phyloP scores from a whole-genome alignment of 768 basidiomycete species.

The Nidularia sp. region DNA sequence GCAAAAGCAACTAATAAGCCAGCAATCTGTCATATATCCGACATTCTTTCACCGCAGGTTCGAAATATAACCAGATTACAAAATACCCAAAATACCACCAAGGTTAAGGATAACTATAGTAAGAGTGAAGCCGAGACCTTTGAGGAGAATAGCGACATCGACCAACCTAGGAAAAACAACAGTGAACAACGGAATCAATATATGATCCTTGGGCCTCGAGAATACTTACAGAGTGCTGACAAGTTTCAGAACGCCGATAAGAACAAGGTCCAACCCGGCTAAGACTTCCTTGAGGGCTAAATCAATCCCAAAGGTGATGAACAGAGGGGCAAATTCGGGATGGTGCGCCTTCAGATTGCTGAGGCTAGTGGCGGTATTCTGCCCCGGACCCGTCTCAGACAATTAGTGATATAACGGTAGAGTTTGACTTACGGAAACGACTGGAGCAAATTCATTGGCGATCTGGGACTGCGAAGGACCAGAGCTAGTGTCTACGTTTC shows the following conservation, averaged over 20 bases:
- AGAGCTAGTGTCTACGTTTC: neutral
- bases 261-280: conserved; percentile 5
- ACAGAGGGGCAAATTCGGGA: conserved; percentile 2
- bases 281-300: conserved; percentile 4
- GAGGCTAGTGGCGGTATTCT: conserved; percentile 1
- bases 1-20: too few relatives aligned
- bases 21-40: too few relatives aligned
- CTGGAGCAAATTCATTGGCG: too few relatives aligned
- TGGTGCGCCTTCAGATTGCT: conserved; percentile 7
- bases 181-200: neutral
- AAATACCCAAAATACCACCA: neutral
- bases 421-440: too few relatives aligned
- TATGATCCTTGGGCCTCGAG: neutral
- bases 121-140: neutral
- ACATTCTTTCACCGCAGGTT: too few relatives aligned
- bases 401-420: too few relatives aligned
- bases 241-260: conserved; percentile 1
- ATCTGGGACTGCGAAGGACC: neutral
- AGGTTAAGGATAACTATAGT: neutral
- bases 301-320: conserved; percentile 6
- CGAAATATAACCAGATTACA: neutral
- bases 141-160: neutral
- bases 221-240: conserved; percentile 3
- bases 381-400: too few relatives aligned
- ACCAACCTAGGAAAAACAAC: neutral